Base-by-base conservation (phyloP, 1,139 yeast species). In the Lizanozyma gosingica region DNA sequence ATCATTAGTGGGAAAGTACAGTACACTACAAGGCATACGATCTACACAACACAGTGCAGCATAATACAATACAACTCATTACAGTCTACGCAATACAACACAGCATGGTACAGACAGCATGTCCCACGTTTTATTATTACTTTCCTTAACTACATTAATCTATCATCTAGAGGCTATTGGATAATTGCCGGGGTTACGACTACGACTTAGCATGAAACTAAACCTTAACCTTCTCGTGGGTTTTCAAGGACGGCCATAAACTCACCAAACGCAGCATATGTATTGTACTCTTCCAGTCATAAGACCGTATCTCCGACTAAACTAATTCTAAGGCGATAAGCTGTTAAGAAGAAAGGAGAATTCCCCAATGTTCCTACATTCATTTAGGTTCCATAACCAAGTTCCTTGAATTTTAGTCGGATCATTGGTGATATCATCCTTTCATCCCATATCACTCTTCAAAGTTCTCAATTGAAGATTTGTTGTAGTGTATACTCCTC, bases 401-500 rank as follows among this genome's bases (percentile, higher is more conserved):
- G 63, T 55, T 57, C 62, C 57, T n/a, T 60, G 62, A 58, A 56
- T 56, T 46, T 56, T 58, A 57, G 56, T 61, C 60, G 59, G 62
- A 56, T 57, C 57, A n/a, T n/a, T n/a, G n/a, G 55, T 55, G 58
- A 54, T 57, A 56, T 54, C 59, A 55, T 56, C 60, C 60, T 55
- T 55, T 56, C 60, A n/a, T n/a, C 60, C 59, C 59, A 54, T 59
- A 56, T 55, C 60, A 55, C 59, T 56, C 60, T 55, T 56, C 59
- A 54, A 56, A 56, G 59, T 50, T 56, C 59, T 54, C 60, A 55
- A 54, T 56, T 56, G 60, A 55, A 56, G 55, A 56, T 56, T 54
- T 55, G 60, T 59, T 55, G n/a, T n/a, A n/a, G n/a, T n/a, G n/a
- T n/a, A n/a, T n/a, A n/a, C n/a, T n/a, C n/a, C n/a, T n/a, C n/a